Evolutionary conservation across 805 yeast species (phyloP).

Genomic region (Wickerhamia fluorescens): DNA sequence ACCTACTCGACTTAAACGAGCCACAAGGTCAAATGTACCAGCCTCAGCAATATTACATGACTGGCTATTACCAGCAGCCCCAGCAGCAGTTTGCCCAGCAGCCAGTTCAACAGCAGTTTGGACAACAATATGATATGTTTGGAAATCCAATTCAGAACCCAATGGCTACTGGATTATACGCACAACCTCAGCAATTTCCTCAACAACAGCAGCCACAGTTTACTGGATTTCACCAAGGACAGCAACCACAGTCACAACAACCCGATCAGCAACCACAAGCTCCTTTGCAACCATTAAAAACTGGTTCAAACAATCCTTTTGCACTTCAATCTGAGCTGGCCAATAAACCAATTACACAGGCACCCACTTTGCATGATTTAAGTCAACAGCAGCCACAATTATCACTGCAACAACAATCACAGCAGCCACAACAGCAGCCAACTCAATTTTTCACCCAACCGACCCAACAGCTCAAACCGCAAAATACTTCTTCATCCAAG

Average conservation of each 20-base stretch:
- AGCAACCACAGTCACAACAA: constrained; percentile 24
- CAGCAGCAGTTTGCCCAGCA: constrained; percentile 15
- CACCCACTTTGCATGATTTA: constrained; percentile 2
- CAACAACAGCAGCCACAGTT: constrained; percentile 29
- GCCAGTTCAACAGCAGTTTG: constrained; percentile 12
- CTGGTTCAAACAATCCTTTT: constrained; percentile 78
- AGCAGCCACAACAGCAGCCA: constrained; percentile 10
- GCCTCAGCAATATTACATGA: constrained; percentile 25
- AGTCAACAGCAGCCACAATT: constrained; percentile 26
- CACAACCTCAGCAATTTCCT: constrained; percentile 29
- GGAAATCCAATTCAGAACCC: constrained; percentile 58
- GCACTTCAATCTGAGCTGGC: constrained; percentile 32
- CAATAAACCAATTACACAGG: constrained; percentile 1
- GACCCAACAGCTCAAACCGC: constrained; percentile 20
- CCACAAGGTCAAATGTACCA: constrained; percentile 9
- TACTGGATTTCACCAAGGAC: constrained; percentile 15
- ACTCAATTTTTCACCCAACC: constrained; percentile 7
- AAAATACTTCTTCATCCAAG: constrained; percentile 26
- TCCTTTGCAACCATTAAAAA: constrained; percentile 46
- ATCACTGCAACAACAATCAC: constrained; percentile 29
- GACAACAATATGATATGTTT: constrained; percentile 50
- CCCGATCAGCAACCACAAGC: constrained; percentile 30
- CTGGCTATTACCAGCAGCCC: constrained; percentile 19
- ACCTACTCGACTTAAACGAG: constrained; percentile 47
- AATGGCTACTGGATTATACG: constrained; percentile 49